Base-by-base conservation (phyloP, 352 stramenopile species). In the Phytopythium ostracodes region DNA sequence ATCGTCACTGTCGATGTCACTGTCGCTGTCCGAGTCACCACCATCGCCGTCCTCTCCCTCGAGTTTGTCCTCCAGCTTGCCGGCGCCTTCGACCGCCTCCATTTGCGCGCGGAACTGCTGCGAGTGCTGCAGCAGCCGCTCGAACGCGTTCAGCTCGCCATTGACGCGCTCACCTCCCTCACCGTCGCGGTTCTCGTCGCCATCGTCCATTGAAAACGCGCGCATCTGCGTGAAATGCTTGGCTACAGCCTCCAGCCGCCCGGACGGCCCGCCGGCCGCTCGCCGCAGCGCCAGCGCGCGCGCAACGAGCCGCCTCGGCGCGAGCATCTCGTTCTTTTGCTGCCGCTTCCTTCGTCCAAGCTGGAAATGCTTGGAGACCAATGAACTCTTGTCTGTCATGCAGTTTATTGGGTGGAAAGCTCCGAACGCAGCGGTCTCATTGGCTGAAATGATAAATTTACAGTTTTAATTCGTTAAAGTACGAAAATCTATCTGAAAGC, bases 121-220 rank as follows among this genome's bases (percentile, higher is more conserved):
- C 62, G 79, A 86, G 66, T 88, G 75, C 60, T 84, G 77, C 65
- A 91, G 40, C 31, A 92, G 69, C 10, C 77, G 77, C 64, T 91
- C 79, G 1, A 92, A 82, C 29, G 81, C 76, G 67, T 73, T 89
- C 63, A 84, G 33, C 14, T 77, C 69, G 17, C 64, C 66, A 46
- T 81, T 60, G 20, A 57, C 50, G 51, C 40, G 36, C 58, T 59
- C 18, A 0, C 55, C 40, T 10, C 43, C 17, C 10, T 33, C 36
- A 11, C 74, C 57, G 44, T 51, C 24, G 55, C 70, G 51, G n/a
- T 64, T 53, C 17, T 71, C 38, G 31, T 76, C 54, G 17, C 73
- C 52, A 22, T 65, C 61, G n/a, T 67, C 56, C 51, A 51, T 46
- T 11, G 42, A 62, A n/a, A 62, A 56, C 27, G 56, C 56, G 12